phyloP scores from a whole-genome alignment of 495 filamentous ascomycete species.

The Penicillium cataractarum region DNA sequence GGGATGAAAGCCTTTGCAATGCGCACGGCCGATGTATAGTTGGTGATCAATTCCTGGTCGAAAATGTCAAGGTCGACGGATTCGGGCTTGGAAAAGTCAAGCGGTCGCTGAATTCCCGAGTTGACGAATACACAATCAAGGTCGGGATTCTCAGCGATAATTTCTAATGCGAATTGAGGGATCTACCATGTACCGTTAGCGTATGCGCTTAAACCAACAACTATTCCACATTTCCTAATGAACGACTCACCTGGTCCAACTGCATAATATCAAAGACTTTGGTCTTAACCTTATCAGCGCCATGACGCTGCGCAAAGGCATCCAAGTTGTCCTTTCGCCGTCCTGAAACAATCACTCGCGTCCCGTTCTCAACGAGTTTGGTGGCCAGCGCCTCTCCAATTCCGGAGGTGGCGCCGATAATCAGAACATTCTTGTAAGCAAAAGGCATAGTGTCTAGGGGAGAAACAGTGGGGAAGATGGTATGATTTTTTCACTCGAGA shows the following conservation, averaged over 20 bases:
- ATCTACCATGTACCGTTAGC: conserved; percentile 24
- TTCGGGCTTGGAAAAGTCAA: conserved; percentile 66
- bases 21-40: conserved; percentile 67
- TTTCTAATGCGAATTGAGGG: conserved; percentile 30
- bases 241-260: conserved; percentile 53
- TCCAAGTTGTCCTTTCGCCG: conserved; percentile 68
- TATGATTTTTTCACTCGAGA: neutral
- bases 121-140: conserved; percentile 49
- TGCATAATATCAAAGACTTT: conserved; percentile 67
- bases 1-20: conserved; percentile 67
- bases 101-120: conserved; percentile 49
- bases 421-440: conserved; percentile 66
- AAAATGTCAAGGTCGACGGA: conserved; percentile 59
- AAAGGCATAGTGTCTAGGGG: conserved; percentile 24
- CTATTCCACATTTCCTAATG: neutral
- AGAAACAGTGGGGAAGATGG: neutral
- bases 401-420: conserved; percentile 73
- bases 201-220: neutral
- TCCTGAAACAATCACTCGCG: conserved; percentile 64
- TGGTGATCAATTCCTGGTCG: conserved; percentile 63
- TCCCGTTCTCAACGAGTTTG: conserved; percentile 62
- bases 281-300: conserved; percentile 53
- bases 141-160: conserved; percentile 60
- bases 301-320: conserved; percentile 61
- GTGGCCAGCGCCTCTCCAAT: conserved; percentile 69